phyloP scores from a whole-genome alignment of 1,284 basidiomycete species.

The Gastroboletus turbinatus region DNA sequence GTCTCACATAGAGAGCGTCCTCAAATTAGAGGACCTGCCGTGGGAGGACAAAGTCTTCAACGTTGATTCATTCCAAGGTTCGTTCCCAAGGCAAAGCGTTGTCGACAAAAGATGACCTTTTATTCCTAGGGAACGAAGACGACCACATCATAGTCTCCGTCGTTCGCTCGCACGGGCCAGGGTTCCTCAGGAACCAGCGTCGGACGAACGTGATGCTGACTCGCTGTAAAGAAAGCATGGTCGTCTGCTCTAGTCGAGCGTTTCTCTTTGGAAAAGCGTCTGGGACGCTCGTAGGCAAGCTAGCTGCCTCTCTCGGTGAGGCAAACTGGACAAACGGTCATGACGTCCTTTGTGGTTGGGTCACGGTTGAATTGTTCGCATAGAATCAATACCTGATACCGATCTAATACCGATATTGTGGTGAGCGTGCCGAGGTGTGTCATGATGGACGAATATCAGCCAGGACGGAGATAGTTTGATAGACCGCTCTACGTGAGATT shows the following conservation, averaged over 20 bases:
- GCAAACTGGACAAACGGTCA: slow-evolving; percentile 40
- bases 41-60: slow-evolving; percentile 62
- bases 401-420: background rate
- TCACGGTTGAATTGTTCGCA: background rate
- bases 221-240: slow-evolving; percentile 56
- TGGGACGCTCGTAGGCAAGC: slow-evolving; percentile 46
- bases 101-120: slow-evolving; percentile 17
- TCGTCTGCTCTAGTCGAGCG: slow-evolving; percentile 47
- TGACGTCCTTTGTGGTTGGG: slow-evolving; percentile 6
- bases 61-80: slow-evolving; percentile 67
- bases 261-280: slow-evolving; percentile 45
- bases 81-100: slow-evolving; percentile 22
- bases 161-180: slow-evolving; percentile 46
- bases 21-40: slow-evolving; percentile 43
- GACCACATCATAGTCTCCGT: slow-evolving; percentile 63
- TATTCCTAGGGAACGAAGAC: slow-evolving; percentile 33
- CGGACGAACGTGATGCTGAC: slow-evolving; percentile 72
- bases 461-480: background rate
- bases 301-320: slow-evolving; percentile 41
- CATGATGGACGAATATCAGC: background rate
- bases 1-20: slow-evolving; percentile 45
- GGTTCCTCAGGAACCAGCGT: slow-evolving; percentile 49
- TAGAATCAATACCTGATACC: background rate
- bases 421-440: background rate
- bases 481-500: background rate